These are phyloP conservation scores for Pugionium dolabratum DNA, from an alignment of 345 rosid genomes.

Conservation along the genomic window DNA sequence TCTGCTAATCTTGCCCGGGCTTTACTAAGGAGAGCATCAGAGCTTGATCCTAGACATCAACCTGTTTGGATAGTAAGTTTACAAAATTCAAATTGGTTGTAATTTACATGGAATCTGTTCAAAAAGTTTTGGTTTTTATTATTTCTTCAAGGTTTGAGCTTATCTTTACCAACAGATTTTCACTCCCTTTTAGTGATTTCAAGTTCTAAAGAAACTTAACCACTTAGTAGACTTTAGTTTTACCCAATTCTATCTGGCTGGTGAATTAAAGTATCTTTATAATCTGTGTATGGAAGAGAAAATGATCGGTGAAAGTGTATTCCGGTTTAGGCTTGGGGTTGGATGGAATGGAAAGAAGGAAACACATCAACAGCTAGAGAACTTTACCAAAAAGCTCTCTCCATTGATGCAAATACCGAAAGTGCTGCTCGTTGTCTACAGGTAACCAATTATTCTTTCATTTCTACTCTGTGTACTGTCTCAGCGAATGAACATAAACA, in stretches of 20 bases:
- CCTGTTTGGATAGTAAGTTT: conserved; percentile 95
- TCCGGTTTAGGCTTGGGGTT: conserved; percentile 86
- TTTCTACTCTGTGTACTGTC: background rate
- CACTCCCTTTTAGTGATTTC: background rate
- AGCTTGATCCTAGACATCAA: conserved; percentile 83
- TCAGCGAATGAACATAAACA: background rate
- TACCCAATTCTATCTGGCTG: conserved; percentile 16
- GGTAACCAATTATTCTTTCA: conserved; percentile 40
- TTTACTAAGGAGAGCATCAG: conserved; percentile 78
- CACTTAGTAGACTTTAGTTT: background rate
- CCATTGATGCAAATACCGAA: conserved; percentile 72
- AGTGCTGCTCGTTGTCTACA: conserved; percentile 93
- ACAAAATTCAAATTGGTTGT: background rate
- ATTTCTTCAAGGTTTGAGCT: background rate
- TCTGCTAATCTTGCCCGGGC: conserved; percentile 75
- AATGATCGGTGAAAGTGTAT: conserved; percentile 27
- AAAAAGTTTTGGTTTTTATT: conserved; percentile 8
- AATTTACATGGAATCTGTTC: background rate
- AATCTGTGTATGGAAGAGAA: conserved; percentile 18
- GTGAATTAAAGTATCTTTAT: conserved; percentile 11
- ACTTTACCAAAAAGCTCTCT: conserved; percentile 73
- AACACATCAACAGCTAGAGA: conserved; percentile 74
- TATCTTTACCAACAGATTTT: background rate
- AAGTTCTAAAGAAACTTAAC: conserved; percentile 9
- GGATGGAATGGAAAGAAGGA: conserved; percentile 99